Conservation (phyloP, 2,329 filamentous ascomycete species). For the Plectosphaerella plurivora region DNA sequence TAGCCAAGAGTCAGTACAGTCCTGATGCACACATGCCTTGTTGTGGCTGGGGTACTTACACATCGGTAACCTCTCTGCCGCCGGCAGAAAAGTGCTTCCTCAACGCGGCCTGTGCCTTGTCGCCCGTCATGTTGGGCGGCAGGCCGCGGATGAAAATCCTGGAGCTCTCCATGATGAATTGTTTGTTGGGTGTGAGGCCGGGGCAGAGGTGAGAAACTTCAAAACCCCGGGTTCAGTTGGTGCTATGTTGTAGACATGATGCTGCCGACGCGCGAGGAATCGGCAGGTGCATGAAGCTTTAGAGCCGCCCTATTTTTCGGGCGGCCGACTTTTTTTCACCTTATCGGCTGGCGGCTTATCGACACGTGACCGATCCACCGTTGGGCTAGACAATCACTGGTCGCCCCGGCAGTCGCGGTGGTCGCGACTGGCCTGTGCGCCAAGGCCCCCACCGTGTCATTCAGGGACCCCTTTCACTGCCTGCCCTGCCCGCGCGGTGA, state of each 20-base stretch:
- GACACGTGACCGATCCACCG: neutral
- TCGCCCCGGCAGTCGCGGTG: neutral
- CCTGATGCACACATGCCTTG: neutral
- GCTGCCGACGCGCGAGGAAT: neutral
- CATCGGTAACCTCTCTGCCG: constrained; percentile 77
- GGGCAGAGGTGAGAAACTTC: neutral
- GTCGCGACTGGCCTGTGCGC: neutral
- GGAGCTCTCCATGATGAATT: constrained; percentile 51
- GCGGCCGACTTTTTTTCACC: constrained; percentile 1
- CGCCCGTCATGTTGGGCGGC: constrained; percentile 76
- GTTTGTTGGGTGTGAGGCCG: constrained; percentile 9
- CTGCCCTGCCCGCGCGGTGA: too few relatives aligned
- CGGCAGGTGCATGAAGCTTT: neutral
- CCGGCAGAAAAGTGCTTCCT: constrained; percentile 78
- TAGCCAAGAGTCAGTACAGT: neutral
- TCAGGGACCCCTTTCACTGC: neutral
- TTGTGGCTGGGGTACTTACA: constrained; percentile 24
- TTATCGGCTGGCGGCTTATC: neutral
- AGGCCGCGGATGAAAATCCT: constrained; percentile 76
- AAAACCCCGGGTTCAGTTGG: neutral
- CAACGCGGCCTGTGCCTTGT: constrained; percentile 57
- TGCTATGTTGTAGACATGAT: neutral
- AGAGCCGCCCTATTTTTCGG: neutral
- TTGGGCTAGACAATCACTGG: neutral
- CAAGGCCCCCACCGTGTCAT: neutral